Evolutionary conservation across 106 monocot species (phyloP).

Genomic region (Dactylorhiza incarnata): DNA sequence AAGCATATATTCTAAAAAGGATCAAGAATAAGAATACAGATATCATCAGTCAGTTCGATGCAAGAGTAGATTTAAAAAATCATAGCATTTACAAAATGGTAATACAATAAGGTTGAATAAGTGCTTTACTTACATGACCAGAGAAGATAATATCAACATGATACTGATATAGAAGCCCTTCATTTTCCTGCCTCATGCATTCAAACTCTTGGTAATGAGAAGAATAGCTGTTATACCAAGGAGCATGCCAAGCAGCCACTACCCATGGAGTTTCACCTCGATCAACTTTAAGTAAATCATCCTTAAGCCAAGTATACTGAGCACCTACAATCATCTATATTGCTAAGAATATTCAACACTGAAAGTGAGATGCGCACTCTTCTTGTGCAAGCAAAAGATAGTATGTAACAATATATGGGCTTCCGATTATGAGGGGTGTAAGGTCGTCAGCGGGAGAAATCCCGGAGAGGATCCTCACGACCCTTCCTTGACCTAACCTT

Average conservation of each 20-base stretch:
- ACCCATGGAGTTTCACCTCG: slow-evolving; percentile 70
- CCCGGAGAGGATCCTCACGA: no score
- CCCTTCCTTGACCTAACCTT: no score
- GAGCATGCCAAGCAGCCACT: slow-evolving; percentile 85
- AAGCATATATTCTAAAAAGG: no score
- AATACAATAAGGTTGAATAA: neutral
- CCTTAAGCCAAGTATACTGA: slow-evolving; percentile 66
- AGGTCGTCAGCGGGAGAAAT: no score
- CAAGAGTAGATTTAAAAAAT: neutral
- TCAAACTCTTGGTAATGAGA: slow-evolving; percentile 94
- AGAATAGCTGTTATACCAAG: slow-evolving; percentile 91
- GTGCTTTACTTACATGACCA: slow-evolving; percentile 61
- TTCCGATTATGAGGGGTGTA: no score
- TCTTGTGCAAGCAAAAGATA: neutral
- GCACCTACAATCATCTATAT: slow-evolving; percentile 35
- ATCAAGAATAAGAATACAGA: no score
- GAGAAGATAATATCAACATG: slow-evolving; percentile 74
- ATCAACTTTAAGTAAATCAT: slow-evolving; percentile 45
- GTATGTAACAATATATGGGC: no score
- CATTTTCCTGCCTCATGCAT: slow-evolving; percentile 89
- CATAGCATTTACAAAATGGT: neutral
- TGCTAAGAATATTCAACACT: neutral
- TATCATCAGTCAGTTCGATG: no score
- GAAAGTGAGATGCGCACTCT: neutral
- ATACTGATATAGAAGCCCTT: slow-evolving; percentile 63